A percentile compares a stretch with the other conserved stretches of the same genome.
Evolutionary conservation across 2,329 filamentous ascomycete species (phyloP).

Genomic region (Intubia oerlemansii): DNA sequence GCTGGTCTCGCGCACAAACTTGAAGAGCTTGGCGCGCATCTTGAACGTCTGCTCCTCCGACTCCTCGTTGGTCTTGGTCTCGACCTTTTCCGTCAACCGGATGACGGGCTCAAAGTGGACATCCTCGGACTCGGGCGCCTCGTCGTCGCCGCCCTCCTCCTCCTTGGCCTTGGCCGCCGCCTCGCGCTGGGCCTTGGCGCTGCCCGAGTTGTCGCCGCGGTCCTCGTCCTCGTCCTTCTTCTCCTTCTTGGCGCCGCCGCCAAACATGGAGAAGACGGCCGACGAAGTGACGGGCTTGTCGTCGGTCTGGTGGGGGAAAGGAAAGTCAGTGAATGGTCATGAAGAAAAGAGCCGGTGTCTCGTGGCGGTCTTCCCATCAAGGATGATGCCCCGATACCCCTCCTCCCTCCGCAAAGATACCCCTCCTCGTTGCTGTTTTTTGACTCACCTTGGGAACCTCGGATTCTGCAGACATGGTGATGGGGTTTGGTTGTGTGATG

Average conservation of each 20-base stretch:
- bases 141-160: conserved; percentile 34
- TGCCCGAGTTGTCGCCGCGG: conserved; percentile 71
- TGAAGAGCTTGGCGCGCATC: conserved; percentile 99
- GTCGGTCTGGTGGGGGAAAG: conserved; percentile 4
- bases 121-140: conserved; percentile 70
- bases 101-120: conserved; percentile 96
- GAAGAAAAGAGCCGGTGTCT: neutral
- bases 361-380: neutral
- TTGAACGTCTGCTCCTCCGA: conserved; percentile 95
- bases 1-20: conserved; percentile 74
- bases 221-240: conserved; percentile 72
- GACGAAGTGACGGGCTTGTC: conserved; percentile 30
- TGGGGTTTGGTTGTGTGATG: neutral
- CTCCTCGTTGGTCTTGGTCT: conserved; percentile 96
- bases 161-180: conserved; percentile 30
- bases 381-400: too few relatives aligned
- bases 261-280: conserved; percentile 94
- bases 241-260: conserved; percentile 90
- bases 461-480: conserved; percentile 14
- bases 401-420: too few relatives aligned
- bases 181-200: conserved; percentile 58
- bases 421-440: too few relatives aligned
- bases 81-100: conserved; percentile 88
- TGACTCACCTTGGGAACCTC: conserved; percentile 8
- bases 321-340: neutral